Evolutionary conservation across 2,329 filamentous ascomycete genomes (phyloP), one percentile per base, ranked within the genome.

Genomic region (Metarhizium album): DNA sequence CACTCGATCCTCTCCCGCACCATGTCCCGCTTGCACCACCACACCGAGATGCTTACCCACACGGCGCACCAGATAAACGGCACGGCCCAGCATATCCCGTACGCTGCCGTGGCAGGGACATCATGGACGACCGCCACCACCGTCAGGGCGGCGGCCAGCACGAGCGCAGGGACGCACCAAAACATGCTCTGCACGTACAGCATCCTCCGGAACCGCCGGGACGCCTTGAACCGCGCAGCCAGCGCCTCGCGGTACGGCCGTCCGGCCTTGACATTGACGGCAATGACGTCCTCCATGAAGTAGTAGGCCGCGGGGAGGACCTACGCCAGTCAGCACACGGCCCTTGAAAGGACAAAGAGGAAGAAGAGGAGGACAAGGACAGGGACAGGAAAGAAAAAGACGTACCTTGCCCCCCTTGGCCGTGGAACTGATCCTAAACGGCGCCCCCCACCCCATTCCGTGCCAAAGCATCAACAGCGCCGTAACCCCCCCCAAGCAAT

Each of bases 271-370:
- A 80, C 82, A 59, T 86, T 83, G 40, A 86, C 83, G 4, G 79
- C 81, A 14, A 84, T 74, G 23, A 84, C 74, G 58, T 86, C 83
- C 64, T 86, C 83, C 24, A 85, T 77, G 29, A 86, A 72, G 47
- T 82, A 83, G 57, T 83, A 82, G 2, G 78, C 72, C 2, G 79
- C 75, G 0, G 83, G 83, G 3, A 76, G 73, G 52, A 84, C 76
- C 61, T 70, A 24, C 9, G 16, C 11, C 40, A 24, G 18, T 18
- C 40, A 14, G 2, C 20, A 23, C 11, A 11, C 20, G 1, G 4
- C 24, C 8, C 4, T 6, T n/a, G n/a, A n/a, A n/a, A n/a, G n/a
- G n/a, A n/a, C 8, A 27, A 18, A 20, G 11, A 7, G 31, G 14
- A 13, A 18, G 18, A 3, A 13, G 16, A 13, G 20, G 43, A n/a